A percentile compares a stretch with the other conserved stretches of the same genome.
Conservation (phyloP, 805 yeast genomes). For the Priceomyces fermenticarens region DNA sequence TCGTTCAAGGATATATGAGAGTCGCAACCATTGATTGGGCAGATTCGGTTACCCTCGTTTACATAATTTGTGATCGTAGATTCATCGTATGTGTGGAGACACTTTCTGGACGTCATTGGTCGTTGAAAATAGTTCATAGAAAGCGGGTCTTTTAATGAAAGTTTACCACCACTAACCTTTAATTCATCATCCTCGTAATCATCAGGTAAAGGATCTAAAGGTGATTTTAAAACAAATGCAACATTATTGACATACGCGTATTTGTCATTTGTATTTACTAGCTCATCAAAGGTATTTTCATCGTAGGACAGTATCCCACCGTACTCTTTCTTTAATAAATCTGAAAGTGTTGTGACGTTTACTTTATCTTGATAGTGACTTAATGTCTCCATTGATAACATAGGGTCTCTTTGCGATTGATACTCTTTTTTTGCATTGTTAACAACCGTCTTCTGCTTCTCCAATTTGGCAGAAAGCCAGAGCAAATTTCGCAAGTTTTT, state of each 20-base stretch:
- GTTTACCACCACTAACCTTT: conserved; percentile 64
- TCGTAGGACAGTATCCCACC: conserved; percentile 4
- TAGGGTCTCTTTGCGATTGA: conserved; percentile 20
- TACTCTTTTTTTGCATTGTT: conserved; percentile 16
- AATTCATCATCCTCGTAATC: conserved; percentile 57
- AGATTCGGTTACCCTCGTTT: conserved; percentile 21
- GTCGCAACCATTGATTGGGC: conserved; percentile 63
- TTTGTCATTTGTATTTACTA: conserved; percentile 7
- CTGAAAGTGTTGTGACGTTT: conserved; percentile 14
- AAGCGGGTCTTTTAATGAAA: conserved; percentile 69
- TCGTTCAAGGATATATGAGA: conserved; percentile 31
- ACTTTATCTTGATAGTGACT: conserved; percentile 12
- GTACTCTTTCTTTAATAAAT: conserved; percentile 10
- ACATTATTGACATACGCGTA: conserved; percentile 37
- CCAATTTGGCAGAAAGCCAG: conserved; percentile 9
- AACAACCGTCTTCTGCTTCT: conserved; percentile 10
- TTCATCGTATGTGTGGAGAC: conserved; percentile 64
- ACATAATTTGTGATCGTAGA: conserved; percentile 37
- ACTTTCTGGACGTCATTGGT: conserved; percentile 55
- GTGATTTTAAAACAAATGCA: conserved; percentile 51
- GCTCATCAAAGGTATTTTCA: conserved; percentile 5
- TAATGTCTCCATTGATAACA: conserved; percentile 18
- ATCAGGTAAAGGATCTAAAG: conserved; percentile 61
- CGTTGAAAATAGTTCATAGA: conserved; percentile 48
- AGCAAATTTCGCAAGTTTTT: conserved; percentile 14